Evolutionary conservation across 768 basidiomycete genomes (phyloP).

Genomic region (Panellus pusillus): DNA sequence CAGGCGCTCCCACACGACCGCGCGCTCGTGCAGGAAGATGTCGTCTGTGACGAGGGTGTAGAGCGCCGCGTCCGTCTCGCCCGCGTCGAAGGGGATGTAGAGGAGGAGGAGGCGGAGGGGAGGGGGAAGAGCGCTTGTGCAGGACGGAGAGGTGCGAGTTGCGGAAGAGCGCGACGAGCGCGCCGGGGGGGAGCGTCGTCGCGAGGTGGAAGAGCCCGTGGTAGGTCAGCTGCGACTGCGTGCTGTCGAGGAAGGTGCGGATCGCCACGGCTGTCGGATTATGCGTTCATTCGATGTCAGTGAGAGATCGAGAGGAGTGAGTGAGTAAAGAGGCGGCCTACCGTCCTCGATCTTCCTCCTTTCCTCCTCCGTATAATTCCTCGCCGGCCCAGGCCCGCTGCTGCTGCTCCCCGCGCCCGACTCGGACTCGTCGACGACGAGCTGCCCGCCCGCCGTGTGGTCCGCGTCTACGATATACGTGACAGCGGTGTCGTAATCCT

Average conservation of each 20-base stretch:
- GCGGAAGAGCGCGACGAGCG: conserved; percentile 84
- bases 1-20: conserved; percentile 88
- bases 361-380: conserved; percentile 51
- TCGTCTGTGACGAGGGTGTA: conserved; percentile 88
- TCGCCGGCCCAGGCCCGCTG: conserved; percentile 3
- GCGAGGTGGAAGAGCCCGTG: conserved; percentile 83
- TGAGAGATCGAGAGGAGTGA: neutral
- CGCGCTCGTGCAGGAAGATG: conserved; percentile 72
- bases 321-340: conserved; percentile 36
- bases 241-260: conserved; percentile 65
- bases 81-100: conserved; percentile 30
- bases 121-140: too few species aligned
- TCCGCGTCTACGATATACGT: conserved; percentile 79
- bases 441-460: conserved; percentile 61
- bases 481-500: conserved; percentile 76
- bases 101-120: too few species aligned
- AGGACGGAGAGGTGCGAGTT: conserved; percentile 89
- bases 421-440: conserved; percentile 46
- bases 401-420: conserved; percentile 27
- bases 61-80: conserved; percentile 46
- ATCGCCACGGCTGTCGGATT: conserved; percentile 57
- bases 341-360: conserved; percentile 69
- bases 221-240: conserved; percentile 84
- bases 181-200: conserved; percentile 51
- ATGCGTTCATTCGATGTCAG: neutral